phyloP scores from a whole-genome alignment of 257 asterid species.

The Craterostigma plantagineum region DNA sequence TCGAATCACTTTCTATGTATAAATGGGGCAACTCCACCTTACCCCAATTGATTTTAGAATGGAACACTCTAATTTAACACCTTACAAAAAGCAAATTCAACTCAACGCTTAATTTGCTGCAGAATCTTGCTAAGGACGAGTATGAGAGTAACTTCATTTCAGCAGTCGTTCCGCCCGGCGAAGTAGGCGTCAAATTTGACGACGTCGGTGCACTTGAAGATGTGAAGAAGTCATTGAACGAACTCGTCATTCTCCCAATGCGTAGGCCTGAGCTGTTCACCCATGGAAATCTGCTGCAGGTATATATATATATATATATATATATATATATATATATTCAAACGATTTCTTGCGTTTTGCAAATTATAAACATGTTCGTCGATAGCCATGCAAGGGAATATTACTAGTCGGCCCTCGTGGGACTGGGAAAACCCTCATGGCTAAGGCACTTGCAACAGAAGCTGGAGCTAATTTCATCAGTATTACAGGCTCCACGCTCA shows the following conservation, averaged over 20 bases:
- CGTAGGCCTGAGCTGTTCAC: slow-evolving; percentile 94
- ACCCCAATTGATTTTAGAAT: too few relatives aligned
- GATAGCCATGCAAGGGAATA: slow-evolving; percentile 98
- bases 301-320: too few relatives aligned
- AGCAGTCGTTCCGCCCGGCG: slow-evolving; percentile 92
- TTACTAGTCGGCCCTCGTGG: slow-evolving; percentile 99
- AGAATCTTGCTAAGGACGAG: slow-evolving; percentile 96
- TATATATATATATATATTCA: slow-evolving; percentile 7
- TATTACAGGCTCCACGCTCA: slow-evolving; percentile 91
- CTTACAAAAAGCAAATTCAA: too few relatives aligned
- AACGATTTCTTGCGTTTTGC: slow-evolving; percentile 4
- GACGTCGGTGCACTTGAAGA: slow-evolving; percentile 99
- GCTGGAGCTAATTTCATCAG: slow-evolving; percentile 96
- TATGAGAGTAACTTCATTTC: slow-evolving; percentile 90
- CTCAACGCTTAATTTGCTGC: too few relatives aligned
- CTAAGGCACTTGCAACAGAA: slow-evolving; percentile 97
- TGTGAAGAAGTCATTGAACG: slow-evolving; percentile 74
- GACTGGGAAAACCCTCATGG: slow-evolving; percentile 96
- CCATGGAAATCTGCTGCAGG: slow-evolving; percentile 86
- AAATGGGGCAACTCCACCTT: too few relatives aligned
- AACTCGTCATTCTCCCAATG: slow-evolving; percentile 97
- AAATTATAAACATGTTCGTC: too few relatives aligned
- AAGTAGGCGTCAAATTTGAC: slow-evolving; percentile 87
- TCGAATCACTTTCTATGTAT: too few relatives aligned
- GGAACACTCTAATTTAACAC: too few relatives aligned